These are phyloP conservation scores for Sclerotinia borealis DNA, from an alignment of 2,329 filamentous ascomycete genomes.

Conservation along the genomic window DNA sequence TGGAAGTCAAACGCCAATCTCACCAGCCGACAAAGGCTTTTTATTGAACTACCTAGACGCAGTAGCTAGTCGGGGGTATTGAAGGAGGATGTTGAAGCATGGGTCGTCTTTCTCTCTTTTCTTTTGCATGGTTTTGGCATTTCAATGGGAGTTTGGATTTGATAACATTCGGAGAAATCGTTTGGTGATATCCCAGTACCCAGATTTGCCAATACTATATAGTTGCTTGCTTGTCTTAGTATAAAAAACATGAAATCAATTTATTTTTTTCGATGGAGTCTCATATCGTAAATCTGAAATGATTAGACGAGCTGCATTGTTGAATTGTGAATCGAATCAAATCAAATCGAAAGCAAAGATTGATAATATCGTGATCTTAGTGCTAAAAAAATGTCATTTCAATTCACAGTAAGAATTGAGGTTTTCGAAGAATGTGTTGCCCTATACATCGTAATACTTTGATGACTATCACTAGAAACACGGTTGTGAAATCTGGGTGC, in stretches of 20 bases:
- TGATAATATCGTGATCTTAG: no score
- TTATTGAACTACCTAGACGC: constrained; percentile 67
- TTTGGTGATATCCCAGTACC: constrained; percentile 7
- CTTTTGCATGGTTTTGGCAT: constrained; percentile 6
- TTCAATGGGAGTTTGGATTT: constrained; percentile 7
- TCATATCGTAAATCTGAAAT: background rate
- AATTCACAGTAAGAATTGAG: no score
- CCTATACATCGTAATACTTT: no score
- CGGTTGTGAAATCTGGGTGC: no score
- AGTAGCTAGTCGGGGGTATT: constrained; percentile 23
- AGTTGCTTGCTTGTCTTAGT: background rate
- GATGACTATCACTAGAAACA: no score
- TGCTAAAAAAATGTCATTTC: no score
- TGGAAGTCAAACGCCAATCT: constrained; percentile 50
- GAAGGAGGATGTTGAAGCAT: background rate
- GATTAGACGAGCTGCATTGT: background rate
- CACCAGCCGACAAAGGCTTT: constrained; percentile 68
- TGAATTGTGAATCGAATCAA: no score
- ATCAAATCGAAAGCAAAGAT: no score
- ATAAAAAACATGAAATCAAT: background rate
- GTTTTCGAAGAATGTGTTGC: no score
- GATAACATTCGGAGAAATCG: constrained; percentile 4
- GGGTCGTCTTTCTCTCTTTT: background rate
- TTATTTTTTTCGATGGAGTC: background rate
- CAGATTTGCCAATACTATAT: constrained; percentile 4